A percentile compares a stretch with the other conserved stretches of the same genome.
phyloP scores from a whole-genome alignment of 345 rosid species.

The Gossypioides kirkii region DNA sequence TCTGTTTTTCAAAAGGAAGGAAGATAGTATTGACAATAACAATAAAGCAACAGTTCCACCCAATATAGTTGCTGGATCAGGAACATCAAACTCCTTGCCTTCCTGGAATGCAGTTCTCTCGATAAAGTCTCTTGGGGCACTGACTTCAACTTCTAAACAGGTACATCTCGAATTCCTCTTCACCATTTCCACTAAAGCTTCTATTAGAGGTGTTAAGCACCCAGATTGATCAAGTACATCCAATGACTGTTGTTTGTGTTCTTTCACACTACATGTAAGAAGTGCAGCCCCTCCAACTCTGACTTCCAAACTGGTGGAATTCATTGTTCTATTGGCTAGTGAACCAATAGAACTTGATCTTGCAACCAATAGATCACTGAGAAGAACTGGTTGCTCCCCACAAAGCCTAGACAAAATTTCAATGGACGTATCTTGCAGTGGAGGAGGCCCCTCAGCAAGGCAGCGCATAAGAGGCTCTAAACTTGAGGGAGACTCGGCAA shows the following conservation, averaged over 20 bases:
- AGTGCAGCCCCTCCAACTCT: slow-evolving; percentile 66
- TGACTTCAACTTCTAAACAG: slow-evolving; percentile 54
- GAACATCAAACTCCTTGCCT: slow-evolving; percentile 52
- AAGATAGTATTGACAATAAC: slow-evolving; percentile 64
- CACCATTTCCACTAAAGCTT: slow-evolving; percentile 66
- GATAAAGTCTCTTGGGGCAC: slow-evolving; percentile 50
- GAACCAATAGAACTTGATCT: slow-evolving; percentile 44
- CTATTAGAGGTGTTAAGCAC: slow-evolving; percentile 42
- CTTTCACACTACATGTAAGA: slow-evolving; percentile 66
- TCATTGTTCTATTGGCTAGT: slow-evolving; percentile 62
- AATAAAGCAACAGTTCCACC: slow-evolving; percentile 63
- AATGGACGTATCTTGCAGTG: slow-evolving; percentile 72
- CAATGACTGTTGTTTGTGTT: slow-evolving; percentile 47
- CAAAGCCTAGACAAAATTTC: slow-evolving; percentile 81
- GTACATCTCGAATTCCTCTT: slow-evolving; percentile 44
- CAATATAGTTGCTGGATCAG: slow-evolving; percentile 57
- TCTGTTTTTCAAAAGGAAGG: slow-evolving; percentile 41
- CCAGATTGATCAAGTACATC: slow-evolving; percentile 65
- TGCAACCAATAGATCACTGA: slow-evolving; percentile 57
- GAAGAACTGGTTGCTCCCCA: slow-evolving; percentile 49
- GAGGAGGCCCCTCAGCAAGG: slow-evolving; percentile 63
- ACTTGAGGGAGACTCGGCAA: slow-evolving; percentile 63
- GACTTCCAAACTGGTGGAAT: slow-evolving; percentile 65
- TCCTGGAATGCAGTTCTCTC: slow-evolving; percentile 57
- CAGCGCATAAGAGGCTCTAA: slow-evolving; percentile 52